These are phyloP conservation scores for Hsuehochloa calcarea DNA, from an alignment of 176 grass and related monocot species.

Conservation along the genomic window DNA sequence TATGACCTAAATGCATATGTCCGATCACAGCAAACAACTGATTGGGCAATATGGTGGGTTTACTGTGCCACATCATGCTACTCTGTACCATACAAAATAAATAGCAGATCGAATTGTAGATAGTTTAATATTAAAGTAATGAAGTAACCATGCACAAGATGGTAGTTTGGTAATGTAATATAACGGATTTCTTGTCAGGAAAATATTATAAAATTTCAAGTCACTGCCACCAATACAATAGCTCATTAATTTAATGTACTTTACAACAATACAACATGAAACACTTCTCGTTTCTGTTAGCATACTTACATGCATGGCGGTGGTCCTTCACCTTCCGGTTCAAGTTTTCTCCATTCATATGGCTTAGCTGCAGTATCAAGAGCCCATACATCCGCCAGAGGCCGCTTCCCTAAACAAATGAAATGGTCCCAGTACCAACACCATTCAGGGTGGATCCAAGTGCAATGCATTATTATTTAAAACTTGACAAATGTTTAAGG, in stretches of 20 bases:
- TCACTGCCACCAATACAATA: conserved; percentile 18
- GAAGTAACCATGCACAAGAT: conserved; percentile 1
- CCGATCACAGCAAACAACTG: conserved; percentile 26
- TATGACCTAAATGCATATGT: conserved; percentile 31
- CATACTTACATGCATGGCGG: conserved; percentile 98
- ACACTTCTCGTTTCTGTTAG: not conserved
- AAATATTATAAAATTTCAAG: not conserved
- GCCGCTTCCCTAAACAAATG: conserved; percentile 70
- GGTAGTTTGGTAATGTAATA: conserved; percentile 1
- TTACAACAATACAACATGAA: not conserved
- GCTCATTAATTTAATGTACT: conserved; percentile 8
- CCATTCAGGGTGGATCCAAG: not conserved
- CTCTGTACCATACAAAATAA: conserved; percentile 34
- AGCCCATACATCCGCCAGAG: conserved; percentile 97
- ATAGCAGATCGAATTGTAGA: conserved; percentile 24
- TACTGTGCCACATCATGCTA: conserved; percentile 30
- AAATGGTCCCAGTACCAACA: conserved; percentile 3
- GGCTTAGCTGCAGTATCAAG: conserved; percentile 99
- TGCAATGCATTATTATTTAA: not conserved
- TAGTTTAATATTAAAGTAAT: conserved; percentile 21
- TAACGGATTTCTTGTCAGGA: conserved; percentile 3
- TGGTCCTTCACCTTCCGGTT: conserved; percentile 98
- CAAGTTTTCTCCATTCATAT: conserved; percentile 99
- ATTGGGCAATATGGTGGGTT: conserved; percentile 25
- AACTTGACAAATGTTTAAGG: conserved; percentile 22